Evolutionary conservation across 257 asterid genomes (phyloP), one percentile per base, ranked within the genome.

Genomic region (Solanum chiquidenum): DNA sequence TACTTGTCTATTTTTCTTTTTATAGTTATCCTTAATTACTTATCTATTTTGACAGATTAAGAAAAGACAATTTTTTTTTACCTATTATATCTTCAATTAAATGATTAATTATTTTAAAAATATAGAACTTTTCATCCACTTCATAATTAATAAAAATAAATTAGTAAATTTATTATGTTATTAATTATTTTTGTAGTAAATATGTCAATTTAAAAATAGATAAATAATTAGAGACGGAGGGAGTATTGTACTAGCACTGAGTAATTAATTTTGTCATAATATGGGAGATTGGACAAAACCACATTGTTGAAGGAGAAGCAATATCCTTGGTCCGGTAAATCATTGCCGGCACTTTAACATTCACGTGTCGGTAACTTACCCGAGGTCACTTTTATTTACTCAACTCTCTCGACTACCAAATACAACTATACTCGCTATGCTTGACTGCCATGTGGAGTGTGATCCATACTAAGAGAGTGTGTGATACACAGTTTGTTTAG

Each of bases 271-370:
- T 27, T 44, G 85, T 79, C 85, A 79, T 77, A 13, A 5, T 75
- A 80, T 27, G 20, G 6, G 40, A 31, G 5, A 82, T 14, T 29
- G 42, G 85, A 49, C 69, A 82, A 49, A n/a, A 20, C 34, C 68
- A 12, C 31, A 25, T 77, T n/a, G 84, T 77, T 40, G 84, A 80
- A 46, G 6, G 29, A 46, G 25, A 49, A 82, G 69, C 68, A 49
- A 82, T 29, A 49, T 18, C 83, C 85, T 73, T 49, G 83, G 88
- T 55, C 83, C 46, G 85, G 69, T 74, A 76, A 74, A 74, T 55
- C 85, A 37, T 86, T 37, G 86, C 72, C 88, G 85, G 88, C 82
- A 86, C 85, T 49, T 74, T 55, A 52, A 58, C 44, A 52, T 25
- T 86, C 88, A 52, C 88, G 85, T 86, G 88, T 75, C 83, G 72